These are phyloP conservation scores for Pestalotiopsis sp. DNA, from an alignment of 2,329 filamentous ascomycete genomes.

Conservation along the genomic window DNA sequence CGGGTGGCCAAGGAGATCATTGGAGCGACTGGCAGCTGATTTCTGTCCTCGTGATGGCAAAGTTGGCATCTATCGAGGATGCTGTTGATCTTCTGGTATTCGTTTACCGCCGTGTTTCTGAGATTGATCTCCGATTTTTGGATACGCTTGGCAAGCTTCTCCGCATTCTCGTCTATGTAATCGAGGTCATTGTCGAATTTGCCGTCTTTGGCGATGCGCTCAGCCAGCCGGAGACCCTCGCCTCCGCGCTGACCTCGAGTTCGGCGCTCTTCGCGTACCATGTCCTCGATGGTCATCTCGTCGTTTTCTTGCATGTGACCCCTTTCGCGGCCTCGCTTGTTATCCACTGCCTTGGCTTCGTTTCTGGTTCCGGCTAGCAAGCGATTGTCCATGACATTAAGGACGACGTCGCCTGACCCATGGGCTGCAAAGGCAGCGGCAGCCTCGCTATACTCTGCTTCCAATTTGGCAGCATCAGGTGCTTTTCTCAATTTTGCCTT, in stretches of 20 bases:
- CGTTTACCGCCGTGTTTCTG: slow-evolving; percentile 82
- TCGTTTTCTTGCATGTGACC: slow-evolving; percentile 88
- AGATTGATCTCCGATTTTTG: slow-evolving; percentile 88
- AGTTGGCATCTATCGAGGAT: slow-evolving; percentile 87
- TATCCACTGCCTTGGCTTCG: slow-evolving; percentile 79
- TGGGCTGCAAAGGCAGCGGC: slow-evolving; percentile 60
- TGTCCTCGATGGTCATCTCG: slow-evolving; percentile 95
- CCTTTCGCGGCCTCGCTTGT: slow-evolving; percentile 80
- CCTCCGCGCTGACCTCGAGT: slow-evolving; percentile 78
- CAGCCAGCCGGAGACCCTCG: slow-evolving; percentile 81
- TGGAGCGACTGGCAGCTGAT: slow-evolving; percentile 77
- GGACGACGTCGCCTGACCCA: slow-evolving; percentile 72
- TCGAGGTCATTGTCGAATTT: slow-evolving; percentile 93
- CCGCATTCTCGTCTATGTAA: slow-evolving; percentile 96
- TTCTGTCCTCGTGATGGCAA: slow-evolving; percentile 85
- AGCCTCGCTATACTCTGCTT: slow-evolving; percentile 82
- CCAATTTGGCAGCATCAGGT: slow-evolving; percentile 74
- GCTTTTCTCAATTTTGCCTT: slow-evolving; percentile 86
- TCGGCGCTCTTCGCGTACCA: slow-evolving; percentile 91
- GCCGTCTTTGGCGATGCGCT: slow-evolving; percentile 89
- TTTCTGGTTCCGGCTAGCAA: slow-evolving; percentile 74
- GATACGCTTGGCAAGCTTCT: slow-evolving; percentile 83
- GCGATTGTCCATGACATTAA: slow-evolving; percentile 87
- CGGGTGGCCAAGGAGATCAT: slow-evolving; percentile 84
- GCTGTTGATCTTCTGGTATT: slow-evolving; percentile 87